Base-by-base conservation (phyloP, 1,284 basidiomycete species). In the Erythrobasidium hasegawianum region DNA sequence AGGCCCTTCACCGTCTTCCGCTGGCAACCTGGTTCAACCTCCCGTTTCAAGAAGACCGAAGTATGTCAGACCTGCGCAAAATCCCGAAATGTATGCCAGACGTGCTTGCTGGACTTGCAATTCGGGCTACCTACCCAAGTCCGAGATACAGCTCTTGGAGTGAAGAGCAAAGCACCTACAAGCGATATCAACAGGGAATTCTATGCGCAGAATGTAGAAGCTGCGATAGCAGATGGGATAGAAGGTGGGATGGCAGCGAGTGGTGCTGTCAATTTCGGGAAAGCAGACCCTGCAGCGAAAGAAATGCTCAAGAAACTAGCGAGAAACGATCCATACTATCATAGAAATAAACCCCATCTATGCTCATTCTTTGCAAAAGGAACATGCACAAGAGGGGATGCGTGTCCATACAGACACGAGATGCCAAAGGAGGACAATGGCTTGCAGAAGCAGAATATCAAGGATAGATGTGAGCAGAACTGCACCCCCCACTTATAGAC, bases 41-140 rank as follows among this genome's bases (percentile, higher is more conserved):
- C 87, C 76, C 86, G 96, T 45, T 96, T 87, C 85, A 98, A 98
- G 81, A 90, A 92, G 73, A 99, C 96, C 4, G 95, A 97, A 70
- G 87, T 98, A 71, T 99, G 96, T 79, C 93, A 96, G 77, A 97
- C 96, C 0, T 98, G 96, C 74, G 90, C 95, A 41, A 98, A 97
- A 81, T 88, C 97, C 73, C 97, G 97, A 83, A 97, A 98, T 75
- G 90, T 96, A 47, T 99, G 96, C 80, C 96, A 98, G 80, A 97
- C 94, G 0, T 98, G 96, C 78, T 81, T 99, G 27, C 82, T 99
- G 38, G 96, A 99, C 77, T 83, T 79, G 16, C 93, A 97, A 78
- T 99, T 93, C 73, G 91, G 91, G 16, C 80, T 99, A 52, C 96
- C 96, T 1, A 94, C 93, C 0, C 96, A 99, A 82, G 94, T 98